Base-by-base conservation (phyloP, 2,329 filamentous ascomycete genomes). In the Chaetomium globosum region DNA sequence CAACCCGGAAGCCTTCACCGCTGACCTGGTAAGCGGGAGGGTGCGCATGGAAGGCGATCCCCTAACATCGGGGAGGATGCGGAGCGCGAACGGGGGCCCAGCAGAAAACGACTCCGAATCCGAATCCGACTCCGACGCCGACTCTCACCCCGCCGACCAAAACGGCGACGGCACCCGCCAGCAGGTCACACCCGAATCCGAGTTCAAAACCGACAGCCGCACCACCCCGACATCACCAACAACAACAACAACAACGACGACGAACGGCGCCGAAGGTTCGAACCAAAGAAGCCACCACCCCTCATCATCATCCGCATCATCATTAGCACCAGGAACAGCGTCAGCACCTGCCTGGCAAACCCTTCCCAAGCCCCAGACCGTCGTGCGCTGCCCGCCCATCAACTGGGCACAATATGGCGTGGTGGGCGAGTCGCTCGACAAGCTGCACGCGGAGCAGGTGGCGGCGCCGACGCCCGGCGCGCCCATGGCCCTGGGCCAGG, bases 391-490 rank as follows among this genome's bases (percentile, higher is more conserved):
- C 79, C 94, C 94, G 9, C 90, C 92, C 9, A 89, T 98, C 73
- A 97, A 97, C 80, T 98, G 94, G 94, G 87, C 88, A 13, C 93
- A 97, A 74, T 98, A 98, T 76, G 91, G 92, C 71, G 83, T 97
- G n/a, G 87, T 95, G 3, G 93, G 92, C 57, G 89, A 91, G 66
- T 87, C 91, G 1, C 82, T 97, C 43, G 92, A 97, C 76, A 90
- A 88, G 75, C 81, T 97, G 68, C 93, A 97, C 75, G 85, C 87
- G 59, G 91, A 96, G 73, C 93, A 97, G 78, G 79, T 88, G 60
- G 78, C 80, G 57, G 84, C 85, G 61, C 93, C 92, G 1, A 79
- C 78, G 9, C 81, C 83, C 49, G 86, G 86, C 1, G 75, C 75
- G 16, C 87, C 86, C 0, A 82, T 82, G 21, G 73, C 70, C 7